phyloP scores from a whole-genome alignment of 2,329 filamentous ascomycete species.

The Colletotrichum orchidophilum region DNA sequence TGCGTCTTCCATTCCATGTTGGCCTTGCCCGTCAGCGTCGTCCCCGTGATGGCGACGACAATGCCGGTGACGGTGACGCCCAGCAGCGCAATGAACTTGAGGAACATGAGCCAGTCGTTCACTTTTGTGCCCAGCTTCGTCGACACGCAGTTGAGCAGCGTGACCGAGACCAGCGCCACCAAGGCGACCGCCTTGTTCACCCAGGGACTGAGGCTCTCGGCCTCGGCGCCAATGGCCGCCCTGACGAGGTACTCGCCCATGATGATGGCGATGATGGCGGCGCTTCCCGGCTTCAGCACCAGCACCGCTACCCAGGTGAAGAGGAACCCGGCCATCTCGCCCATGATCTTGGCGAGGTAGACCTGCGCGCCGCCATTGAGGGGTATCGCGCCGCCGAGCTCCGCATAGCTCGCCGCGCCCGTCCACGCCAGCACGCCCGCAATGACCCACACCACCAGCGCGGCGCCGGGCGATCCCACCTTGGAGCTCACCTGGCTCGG shows the following conservation, averaged over 20 bases:
- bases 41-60: conserved; percentile 87
- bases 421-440: conserved; percentile 97
- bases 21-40: conserved; percentile 78
- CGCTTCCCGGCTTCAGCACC: conserved; percentile 91
- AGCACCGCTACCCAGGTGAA: conserved; percentile 97
- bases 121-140: conserved; percentile 87
- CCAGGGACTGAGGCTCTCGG: conserved; percentile 83
- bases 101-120: conserved; percentile 94
- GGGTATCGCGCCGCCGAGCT: conserved; percentile 94
- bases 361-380: conserved; percentile 94
- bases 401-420: conserved; percentile 92
- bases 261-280: conserved; percentile 96
- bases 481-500: conserved; percentile 93
- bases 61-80: conserved; percentile 89
- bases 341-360: conserved; percentile 95
- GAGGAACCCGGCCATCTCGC: conserved; percentile 89
- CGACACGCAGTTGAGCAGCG: conserved; percentile 88
- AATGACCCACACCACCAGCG: conserved; percentile 89
- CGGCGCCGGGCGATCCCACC: conserved; percentile 89
- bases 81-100: conserved; percentile 92
- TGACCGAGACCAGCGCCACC: conserved; percentile 78
- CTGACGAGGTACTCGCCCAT: conserved; percentile 98
- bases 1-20: conserved; percentile 87
- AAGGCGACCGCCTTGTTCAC: conserved; percentile 90
- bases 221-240: conserved; percentile 86